phyloP scores from a whole-genome alignment of 1,284 basidiomycete species.

The Boletus semigastroideus region DNA sequence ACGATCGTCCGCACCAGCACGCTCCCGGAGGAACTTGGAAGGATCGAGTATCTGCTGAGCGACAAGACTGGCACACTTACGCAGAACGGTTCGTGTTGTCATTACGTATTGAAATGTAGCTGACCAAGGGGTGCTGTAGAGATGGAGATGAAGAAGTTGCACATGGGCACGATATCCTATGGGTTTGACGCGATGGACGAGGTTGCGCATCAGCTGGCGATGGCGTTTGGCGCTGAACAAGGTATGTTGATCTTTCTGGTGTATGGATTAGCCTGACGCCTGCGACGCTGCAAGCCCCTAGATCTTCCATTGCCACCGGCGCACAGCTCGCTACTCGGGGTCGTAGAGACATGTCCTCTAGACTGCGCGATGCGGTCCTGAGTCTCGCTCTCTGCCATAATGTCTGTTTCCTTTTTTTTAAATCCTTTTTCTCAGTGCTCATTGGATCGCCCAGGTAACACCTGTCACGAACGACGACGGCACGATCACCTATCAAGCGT shows the following conservation, averaged over 20 bases:
- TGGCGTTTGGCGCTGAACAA: slow-evolving; percentile 71
- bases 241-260: slow-evolving; percentile 7
- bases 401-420: slow-evolving; percentile 47
- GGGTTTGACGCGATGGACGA: slow-evolving; percentile 98
- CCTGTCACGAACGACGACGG: slow-evolving; percentile 95
- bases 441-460: slow-evolving; percentile 66
- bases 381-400: slow-evolving; percentile 97
- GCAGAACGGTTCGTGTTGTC: slow-evolving; percentile 75
- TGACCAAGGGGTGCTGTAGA: slow-evolving; percentile 50
- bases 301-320: slow-evolving; percentile 64
- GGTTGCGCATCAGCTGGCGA: slow-evolving; percentile 83
- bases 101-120: neutral
- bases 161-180: slow-evolving; percentile 98
- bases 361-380: slow-evolving; percentile 92
- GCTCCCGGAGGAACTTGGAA: slow-evolving; percentile 93
- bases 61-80: slow-evolving; percentile 99
- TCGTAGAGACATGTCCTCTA: slow-evolving; percentile 90
- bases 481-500: slow-evolving; percentile 94
- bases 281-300: slow-evolving; percentile 39
- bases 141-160: slow-evolving; percentile 99
- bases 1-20: slow-evolving; percentile 98
- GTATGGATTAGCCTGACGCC: neutral
- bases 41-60: slow-evolving; percentile 94
- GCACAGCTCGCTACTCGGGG: slow-evolving; percentile 80
- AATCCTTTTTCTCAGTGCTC: neutral